phyloP scores from a whole-genome alignment of 768 basidiomycete species.

The Suillus weaverae region DNA sequence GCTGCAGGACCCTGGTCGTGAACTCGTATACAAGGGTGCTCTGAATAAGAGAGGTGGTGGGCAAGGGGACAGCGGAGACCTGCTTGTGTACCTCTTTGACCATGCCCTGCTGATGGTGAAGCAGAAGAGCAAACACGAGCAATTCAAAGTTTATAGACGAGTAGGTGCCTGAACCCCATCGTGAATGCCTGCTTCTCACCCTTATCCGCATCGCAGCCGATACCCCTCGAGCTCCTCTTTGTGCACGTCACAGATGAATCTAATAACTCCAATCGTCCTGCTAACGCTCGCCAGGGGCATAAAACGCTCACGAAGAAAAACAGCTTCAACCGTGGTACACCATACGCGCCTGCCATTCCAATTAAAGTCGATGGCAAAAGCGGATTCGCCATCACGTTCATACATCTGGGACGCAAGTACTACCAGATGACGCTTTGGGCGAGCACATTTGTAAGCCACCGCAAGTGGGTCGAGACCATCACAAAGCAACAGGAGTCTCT shows the following conservation, averaged over 20 bases:
- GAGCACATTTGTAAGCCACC: conserved; percentile 76
- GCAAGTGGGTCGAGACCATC: conserved; percentile 94
- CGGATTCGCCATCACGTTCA: conserved; percentile 89
- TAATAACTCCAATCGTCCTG: conserved; percentile 28
- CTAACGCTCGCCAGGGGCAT: conserved; percentile 41
- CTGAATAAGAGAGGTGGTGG: conserved; percentile 80
- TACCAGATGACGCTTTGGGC: conserved; percentile 94
- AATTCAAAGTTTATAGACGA: conserved; percentile 89
- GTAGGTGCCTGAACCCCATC: conserved; percentile 46
- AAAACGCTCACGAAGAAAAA: conserved; percentile 45
- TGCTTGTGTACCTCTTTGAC: conserved; percentile 94
- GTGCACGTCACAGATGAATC: conserved; percentile 77
- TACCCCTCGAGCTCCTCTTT: conserved; percentile 89
- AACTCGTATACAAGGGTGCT: conserved; percentile 88
- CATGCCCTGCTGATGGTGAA: conserved; percentile 96
- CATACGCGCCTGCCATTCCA: conserved; percentile 48
- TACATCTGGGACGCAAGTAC: conserved; percentile 89
- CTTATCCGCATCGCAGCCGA: conserved; percentile 58
- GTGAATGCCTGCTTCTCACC: background rate
- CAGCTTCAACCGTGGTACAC: conserved; percentile 41
- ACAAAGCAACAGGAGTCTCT: conserved; percentile 84
- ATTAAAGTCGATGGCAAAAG: conserved; percentile 68
- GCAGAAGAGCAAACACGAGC: conserved; percentile 90
- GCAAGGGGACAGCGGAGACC: conserved; percentile 79
- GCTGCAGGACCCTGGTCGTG: conserved; percentile 82